These are phyloP conservation scores for Mortierella sp. DNA, from an alignment of 371 early-diverging fungal species.

Conservation along the genomic window DNA sequence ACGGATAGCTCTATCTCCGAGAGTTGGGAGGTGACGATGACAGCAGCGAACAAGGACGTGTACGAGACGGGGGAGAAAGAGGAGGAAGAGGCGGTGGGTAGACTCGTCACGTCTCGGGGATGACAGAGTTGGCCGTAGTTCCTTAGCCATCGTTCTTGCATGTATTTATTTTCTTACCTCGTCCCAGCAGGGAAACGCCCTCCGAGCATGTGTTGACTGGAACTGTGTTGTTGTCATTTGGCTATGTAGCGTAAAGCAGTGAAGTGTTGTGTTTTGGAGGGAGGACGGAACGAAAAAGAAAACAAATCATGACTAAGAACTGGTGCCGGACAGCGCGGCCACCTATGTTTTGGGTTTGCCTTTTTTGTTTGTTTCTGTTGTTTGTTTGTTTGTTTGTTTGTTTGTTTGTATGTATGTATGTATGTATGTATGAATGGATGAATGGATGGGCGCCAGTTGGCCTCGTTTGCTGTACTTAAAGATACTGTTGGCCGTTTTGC, in stretches of 20 bases:
- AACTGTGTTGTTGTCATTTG: constrained; percentile 90
- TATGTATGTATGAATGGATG: not conserved
- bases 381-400: not conserved
- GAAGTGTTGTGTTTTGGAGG: not conserved
- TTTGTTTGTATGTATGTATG: not conserved
- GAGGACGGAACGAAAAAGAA: not conserved
- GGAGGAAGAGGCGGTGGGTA: not conserved
- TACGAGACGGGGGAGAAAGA: not conserved
- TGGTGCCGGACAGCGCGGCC: not conserved
- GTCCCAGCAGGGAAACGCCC: constrained; percentile 95
- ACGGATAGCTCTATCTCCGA: not conserved
- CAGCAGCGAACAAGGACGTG: not conserved
- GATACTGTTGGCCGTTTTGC: no score
- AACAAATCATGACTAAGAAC: constrained; percentile 4
- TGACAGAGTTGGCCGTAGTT: not conserved
- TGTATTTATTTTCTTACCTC: constrained; percentile 59
- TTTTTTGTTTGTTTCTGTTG: not conserved
- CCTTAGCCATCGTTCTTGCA: not conserved
- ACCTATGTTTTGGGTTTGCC: not conserved
- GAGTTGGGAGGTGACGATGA: not conserved
- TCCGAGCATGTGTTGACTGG: constrained; percentile 91
- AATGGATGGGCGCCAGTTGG: no score
- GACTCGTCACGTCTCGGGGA: not conserved
- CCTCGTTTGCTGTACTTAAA: no score
- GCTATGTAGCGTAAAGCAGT: constrained; percentile 7